These are phyloP conservation scores for Verticillium alfalfae DNA, from an alignment of 2,329 filamentous ascomycete genomes.

Conservation along the genomic window DNA sequence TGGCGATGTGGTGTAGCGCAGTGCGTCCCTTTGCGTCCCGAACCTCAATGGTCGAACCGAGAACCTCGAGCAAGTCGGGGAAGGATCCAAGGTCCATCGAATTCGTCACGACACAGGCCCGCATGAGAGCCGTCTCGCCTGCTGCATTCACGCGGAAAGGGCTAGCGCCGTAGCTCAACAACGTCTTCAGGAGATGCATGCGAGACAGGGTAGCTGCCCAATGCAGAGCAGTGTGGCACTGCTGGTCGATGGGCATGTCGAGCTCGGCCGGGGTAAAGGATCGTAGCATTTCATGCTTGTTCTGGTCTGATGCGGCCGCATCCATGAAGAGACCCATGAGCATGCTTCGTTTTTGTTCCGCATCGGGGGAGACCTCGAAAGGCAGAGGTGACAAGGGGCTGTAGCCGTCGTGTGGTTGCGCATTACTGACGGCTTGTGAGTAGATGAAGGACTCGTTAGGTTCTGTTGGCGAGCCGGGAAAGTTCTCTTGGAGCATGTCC, in stretches of 20 bases:
- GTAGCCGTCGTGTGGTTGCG: slow-evolving; percentile 34
- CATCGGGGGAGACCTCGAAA: slow-evolving; percentile 54
- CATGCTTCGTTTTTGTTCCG: slow-evolving; percentile 74
- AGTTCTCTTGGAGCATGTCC: slow-evolving; percentile 36
- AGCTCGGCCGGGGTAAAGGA: slow-evolving; percentile 74
- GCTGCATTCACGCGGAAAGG: slow-evolving; percentile 83
- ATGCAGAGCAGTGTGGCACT: slow-evolving; percentile 84
- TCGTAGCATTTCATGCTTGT: slow-evolving; percentile 70
- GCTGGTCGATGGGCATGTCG: slow-evolving; percentile 86
- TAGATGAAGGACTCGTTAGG: slow-evolving; percentile 76
- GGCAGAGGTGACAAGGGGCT: slow-evolving; percentile 61
- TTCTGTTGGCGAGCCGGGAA: slow-evolving; percentile 72
- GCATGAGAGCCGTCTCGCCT: slow-evolving; percentile 89
- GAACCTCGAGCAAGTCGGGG: slow-evolving; percentile 79
- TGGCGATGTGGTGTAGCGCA: slow-evolving; percentile 91
- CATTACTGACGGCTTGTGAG: slow-evolving; percentile 36
- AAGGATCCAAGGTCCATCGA: slow-evolving; percentile 89
- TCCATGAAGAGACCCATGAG: slow-evolving; percentile 82
- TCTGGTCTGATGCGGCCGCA: slow-evolving; percentile 61
- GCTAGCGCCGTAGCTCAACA: slow-evolving; percentile 80
- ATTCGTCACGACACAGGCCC: slow-evolving; percentile 88
- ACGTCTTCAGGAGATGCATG: slow-evolving; percentile 71
- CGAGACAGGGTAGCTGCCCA: slow-evolving; percentile 94
- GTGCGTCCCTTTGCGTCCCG: slow-evolving; percentile 85
- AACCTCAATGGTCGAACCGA: slow-evolving; percentile 86